Base-by-base conservation (phyloP, 108 stramenopile species). In the Bacterosira constricta region DNA sequence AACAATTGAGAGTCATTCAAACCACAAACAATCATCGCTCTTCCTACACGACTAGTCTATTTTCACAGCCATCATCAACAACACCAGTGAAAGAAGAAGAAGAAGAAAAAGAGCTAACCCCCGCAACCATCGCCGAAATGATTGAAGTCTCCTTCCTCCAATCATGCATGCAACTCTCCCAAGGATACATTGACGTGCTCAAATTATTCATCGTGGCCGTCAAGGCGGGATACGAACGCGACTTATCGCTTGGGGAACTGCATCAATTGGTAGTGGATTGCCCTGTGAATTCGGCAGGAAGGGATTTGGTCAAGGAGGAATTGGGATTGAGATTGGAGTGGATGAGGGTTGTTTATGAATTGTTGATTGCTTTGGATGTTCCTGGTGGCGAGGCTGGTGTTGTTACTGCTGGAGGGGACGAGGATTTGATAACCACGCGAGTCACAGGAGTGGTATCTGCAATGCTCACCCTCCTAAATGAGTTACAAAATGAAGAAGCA, bases 141-240 rank as follows among this genome's bases (percentile, higher is more conserved):
- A 63, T 96, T 45, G 95, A 96, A 63, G 84, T 81, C 1, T 86
- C 91, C 8, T 96, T 96, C 65, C 81, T 96, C 17, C 67, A 90
- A 61, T 90, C 90, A 9, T 90, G 88, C 56, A 68, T 93, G 49
- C 89, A 93, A 75, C 79, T 93, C 23, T 59, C 86, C 0, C 58
- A 75, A 20, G 92, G 91, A 21, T 91, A 88, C 71, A 80, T 92
- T 15, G 92, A 96, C 63, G 84, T 90, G 6, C 66, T 96, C 34
- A 94, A 92, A 78, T 26, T 93, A 35, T 91, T 96, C 63, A 91
- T 96, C 42, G 90, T 83, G 9, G 85, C 91, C 0, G 77, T 85
- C 45, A 88, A 86, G 47, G 80, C 88, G 15, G 90, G 85, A 21
- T 96, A 92, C 60, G 90, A 88, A 77, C 46, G 63, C 4, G 76